Percentiles rank a stretch among this genome's conserved stretches.
These are phyloP conservation scores for Globisporangium barbulae DNA, from an alignment of 352 stramenopile species.

Conservation along the genomic window DNA sequence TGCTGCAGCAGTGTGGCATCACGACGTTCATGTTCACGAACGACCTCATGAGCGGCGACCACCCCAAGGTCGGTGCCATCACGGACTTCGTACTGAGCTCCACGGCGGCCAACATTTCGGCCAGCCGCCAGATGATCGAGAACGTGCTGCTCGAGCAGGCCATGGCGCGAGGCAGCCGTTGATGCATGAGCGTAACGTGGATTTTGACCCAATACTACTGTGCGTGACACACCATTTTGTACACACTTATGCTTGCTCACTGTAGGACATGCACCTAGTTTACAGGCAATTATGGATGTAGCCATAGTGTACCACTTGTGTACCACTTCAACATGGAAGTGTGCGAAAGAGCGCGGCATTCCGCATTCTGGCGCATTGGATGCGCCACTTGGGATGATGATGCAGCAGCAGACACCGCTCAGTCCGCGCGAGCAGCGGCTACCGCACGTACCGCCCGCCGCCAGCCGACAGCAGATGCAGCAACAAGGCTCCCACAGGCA, in stretches of 20 bases:
- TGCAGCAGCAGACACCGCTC: constrained; percentile 2
- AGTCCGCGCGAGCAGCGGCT: constrained; percentile 18
- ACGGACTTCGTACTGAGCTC: constrained; percentile 41
- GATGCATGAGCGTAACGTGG: not conserved
- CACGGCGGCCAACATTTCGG: constrained; percentile 28
- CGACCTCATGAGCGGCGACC: constrained; percentile 18
- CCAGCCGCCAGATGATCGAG: constrained; percentile 48
- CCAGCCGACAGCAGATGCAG: constrained; percentile 1
- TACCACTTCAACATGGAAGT: not conserved
- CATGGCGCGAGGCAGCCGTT: not conserved
- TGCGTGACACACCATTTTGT: not conserved
- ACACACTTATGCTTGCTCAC: not conserved
- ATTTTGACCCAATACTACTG: not conserved
- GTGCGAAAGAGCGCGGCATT: not conserved
- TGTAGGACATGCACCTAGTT: not conserved
- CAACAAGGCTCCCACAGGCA: constrained; percentile 18
- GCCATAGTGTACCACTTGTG: not conserved
- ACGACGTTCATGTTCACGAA: constrained; percentile 40
- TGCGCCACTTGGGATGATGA: not conserved
- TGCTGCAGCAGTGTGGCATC: constrained; percentile 48
- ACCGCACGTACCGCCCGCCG: not conserved
- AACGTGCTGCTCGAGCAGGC: constrained; percentile 31
- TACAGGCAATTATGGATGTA: not conserved
- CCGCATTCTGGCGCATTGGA: not conserved
- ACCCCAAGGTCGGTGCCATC: constrained; percentile 31